Evolutionary conservation across 306 rosid genomes (phyloP), one percentile per base, ranked within the genome.

Genomic region (Potentilla sterilis): DNA sequence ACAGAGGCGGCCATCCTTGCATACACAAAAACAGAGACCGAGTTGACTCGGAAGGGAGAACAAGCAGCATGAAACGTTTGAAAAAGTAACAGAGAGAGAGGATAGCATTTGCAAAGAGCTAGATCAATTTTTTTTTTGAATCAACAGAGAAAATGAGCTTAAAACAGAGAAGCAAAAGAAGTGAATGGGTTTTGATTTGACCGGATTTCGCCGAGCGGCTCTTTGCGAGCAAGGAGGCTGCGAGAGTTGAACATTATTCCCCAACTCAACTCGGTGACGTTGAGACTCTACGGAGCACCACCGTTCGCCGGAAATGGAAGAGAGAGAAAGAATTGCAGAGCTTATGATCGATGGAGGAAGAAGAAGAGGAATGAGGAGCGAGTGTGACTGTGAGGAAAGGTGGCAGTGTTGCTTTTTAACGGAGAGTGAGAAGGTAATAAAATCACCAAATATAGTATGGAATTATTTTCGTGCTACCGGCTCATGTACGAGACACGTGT

Each of bases 141-240:
- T 14, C 22, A 24, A 58, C 64, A 58, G 37, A 11, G 34, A 58
- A 37, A 58, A 22, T 5, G 63, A 24, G 35, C 41, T 28, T 61
- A 18, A 68, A 44, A 40, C 61, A 11, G 28, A 42, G 64, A 28
- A 28, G 28, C 28, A 28, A 28, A 10, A 58, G 64, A 24, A 28
- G 51, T 18, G 59, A 41, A 75, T 2, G 0, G 14, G 54, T 48
- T 42, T 42, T 49, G 9, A 43, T 43, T 43, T 16, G n/a, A 93
- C 98, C 98, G 90, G 57, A 93, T 93, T 85, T 93, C 90, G 37
- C 98, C 96, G 13, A 93, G 88, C 11, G 94, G 92, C 55, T 92
- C 95, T 54, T 93, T 93, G 49, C 98, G 90, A 62, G 96, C 96
- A 9, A 93, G 95, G 59, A 90, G 91, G 82, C 90, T 91, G 67